Conservation (phyloP, 176 grass and related monocot species). For the Paspalum notatum region DNA sequence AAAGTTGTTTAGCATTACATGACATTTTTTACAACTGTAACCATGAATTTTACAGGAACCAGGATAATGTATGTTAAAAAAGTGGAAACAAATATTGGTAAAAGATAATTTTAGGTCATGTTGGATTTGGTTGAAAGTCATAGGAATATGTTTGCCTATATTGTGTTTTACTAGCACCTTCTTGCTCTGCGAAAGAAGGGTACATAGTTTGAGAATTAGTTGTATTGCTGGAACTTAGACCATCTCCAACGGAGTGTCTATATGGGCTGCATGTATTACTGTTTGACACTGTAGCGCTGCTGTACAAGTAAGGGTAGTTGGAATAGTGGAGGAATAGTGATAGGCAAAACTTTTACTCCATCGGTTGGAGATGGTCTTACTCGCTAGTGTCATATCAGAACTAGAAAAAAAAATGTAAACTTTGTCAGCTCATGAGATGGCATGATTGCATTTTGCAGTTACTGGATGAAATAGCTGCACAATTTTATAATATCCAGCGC, state of each 20-base stretch:
- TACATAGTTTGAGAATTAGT: neutral
- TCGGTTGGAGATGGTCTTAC: too few species aligned
- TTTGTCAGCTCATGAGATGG: constrained; percentile 11
- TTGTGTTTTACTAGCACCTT: neutral
- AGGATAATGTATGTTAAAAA: neutral
- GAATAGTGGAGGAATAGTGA: too few species aligned
- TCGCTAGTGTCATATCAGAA: constrained; percentile 15
- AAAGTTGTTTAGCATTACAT: neutral
- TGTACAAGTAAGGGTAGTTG: too few species aligned
- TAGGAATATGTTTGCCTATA: neutral
- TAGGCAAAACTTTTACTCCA: too few species aligned
- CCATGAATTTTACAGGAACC: constrained; percentile 16
- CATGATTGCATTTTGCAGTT: constrained; percentile 57
- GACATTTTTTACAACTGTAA: neutral
- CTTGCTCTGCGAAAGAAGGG: neutral
- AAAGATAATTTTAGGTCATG: constrained; percentile 22
- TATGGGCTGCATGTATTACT: too few species aligned
- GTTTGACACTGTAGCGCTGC: too few species aligned
- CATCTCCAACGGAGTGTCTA: too few species aligned
- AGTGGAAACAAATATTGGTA: neutral
- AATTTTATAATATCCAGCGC: constrained; percentile 72
- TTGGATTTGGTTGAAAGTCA: neutral
- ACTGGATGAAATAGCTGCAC: constrained; percentile 93
- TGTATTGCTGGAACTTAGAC: constrained; percentile 27
- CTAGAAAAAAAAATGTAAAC: neutral